Evolutionary conservation across 2,329 filamentous ascomycete genomes (phyloP).

Genomic region (Curvularia eragrostidis): DNA sequence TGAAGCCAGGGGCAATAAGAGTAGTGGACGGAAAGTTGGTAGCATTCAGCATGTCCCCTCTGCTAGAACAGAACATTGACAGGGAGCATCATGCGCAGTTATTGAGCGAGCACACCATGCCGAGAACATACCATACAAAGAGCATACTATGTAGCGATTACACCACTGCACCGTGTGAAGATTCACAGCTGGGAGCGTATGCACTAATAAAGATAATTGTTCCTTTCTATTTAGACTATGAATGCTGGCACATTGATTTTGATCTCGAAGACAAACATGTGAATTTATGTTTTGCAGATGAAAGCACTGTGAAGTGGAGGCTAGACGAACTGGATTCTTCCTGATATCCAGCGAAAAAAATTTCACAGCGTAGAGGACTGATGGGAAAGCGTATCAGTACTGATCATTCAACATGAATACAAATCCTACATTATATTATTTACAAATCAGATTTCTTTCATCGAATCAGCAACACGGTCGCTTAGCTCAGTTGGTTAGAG

Average conservation of each 20-base stretch:
- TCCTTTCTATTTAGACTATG: neutral
- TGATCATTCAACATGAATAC: too few species aligned
- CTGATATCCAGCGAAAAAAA: too few species aligned
- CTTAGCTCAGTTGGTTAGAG: conserved; percentile 15
- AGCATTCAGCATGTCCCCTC: neutral
- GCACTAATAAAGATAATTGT: neutral
- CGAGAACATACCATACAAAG: too few species aligned
- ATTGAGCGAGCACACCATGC: conserved; percentile 1
- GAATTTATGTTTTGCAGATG: neutral
- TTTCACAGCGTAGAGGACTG: too few species aligned
- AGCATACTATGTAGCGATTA: neutral
- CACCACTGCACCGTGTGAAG: neutral
- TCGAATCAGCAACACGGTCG: conserved; percentile 12
- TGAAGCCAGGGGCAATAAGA: neutral
- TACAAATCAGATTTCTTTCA: neutral
- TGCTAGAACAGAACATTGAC: neutral
- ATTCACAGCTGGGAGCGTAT: neutral
- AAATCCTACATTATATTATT: neutral
- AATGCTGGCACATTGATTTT: too few species aligned
- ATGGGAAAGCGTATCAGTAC: too few species aligned
- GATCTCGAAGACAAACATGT: too few species aligned
- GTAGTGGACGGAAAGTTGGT: neutral
- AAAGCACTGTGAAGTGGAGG: neutral
- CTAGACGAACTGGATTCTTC: neutral
- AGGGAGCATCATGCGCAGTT: conserved; percentile 1